phyloP scores from a whole-genome alignment of 2,329 filamentous ascomycete genomes.

The Arachnopeziza araneosa region DNA sequence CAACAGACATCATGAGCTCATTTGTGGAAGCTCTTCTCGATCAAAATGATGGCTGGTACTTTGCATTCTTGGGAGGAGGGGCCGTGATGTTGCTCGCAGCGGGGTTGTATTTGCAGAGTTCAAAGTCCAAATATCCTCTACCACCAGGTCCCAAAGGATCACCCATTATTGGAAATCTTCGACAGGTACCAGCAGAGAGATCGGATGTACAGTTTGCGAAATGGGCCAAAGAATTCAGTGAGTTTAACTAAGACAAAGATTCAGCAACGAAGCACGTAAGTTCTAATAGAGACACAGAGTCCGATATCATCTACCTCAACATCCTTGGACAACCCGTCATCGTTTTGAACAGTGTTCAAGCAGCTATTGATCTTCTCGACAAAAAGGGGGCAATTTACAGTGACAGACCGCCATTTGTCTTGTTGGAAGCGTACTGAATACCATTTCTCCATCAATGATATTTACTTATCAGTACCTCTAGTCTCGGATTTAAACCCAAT shows the following conservation, averaged over 20 bases:
- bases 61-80: neutral
- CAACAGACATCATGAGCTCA: neutral
- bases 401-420: conserved; percentile 39
- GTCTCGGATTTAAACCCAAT: conserved; percentile 36
- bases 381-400: conserved; percentile 40
- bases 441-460: neutral
- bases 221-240: conserved; percentile 19
- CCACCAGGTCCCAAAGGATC: conserved; percentile 13
- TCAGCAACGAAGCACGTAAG: neutral
- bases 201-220: conserved; percentile 10
- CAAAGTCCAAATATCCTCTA: conserved; percentile 6
- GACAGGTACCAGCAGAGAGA: conserved; percentile 9
- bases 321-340: conserved; percentile 32
- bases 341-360: conserved; percentile 39
- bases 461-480: neutral
- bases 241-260: conserved; percentile 1
- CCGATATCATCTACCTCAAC: conserved; percentile 17
- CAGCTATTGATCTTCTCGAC: conserved; percentile 40
- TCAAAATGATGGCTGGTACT: neutral
- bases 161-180: conserved; percentile 15
- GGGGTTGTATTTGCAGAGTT: neutral
- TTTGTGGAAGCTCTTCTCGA: neutral
- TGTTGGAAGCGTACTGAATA: neutral
- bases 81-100: neutral
- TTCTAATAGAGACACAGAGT: conserved; percentile 27